A percentile compares a stretch with the other conserved stretches of the same genome.
These are phyloP conservation scores for Emydomyces testavorans DNA, from an alignment of 2,329 filamentous ascomycete genomes.

Conservation along the genomic window DNA sequence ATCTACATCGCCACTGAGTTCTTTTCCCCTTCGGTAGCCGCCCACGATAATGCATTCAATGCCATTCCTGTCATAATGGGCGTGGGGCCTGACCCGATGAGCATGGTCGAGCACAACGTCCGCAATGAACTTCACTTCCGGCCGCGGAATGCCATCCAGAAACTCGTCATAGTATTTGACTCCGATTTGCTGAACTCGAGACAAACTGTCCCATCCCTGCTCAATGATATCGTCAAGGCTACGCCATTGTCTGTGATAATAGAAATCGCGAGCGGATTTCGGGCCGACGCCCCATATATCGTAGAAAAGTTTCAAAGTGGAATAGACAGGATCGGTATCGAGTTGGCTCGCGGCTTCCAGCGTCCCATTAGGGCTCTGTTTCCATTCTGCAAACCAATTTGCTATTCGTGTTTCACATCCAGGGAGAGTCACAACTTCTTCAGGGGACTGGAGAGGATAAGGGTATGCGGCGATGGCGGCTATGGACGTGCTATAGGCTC, in stretches of 20 bases:
- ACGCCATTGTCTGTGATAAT: conserved; percentile 61
- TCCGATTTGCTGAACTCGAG: conserved; percentile 79
- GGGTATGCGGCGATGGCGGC: conserved; percentile 76
- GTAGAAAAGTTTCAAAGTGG: conserved; percentile 59
- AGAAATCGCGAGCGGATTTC: conserved; percentile 69
- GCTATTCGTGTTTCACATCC: conserved; percentile 74
- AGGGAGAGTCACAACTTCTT: conserved; percentile 48
- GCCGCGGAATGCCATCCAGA: conserved; percentile 54
- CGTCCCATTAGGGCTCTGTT: conserved; percentile 42
- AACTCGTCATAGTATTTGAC: conserved; percentile 92
- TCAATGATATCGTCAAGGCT: conserved; percentile 80
- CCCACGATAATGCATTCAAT: conserved; percentile 59
- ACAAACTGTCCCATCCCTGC: conserved; percentile 62
- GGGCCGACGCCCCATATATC: conserved; percentile 88
- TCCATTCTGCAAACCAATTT: conserved; percentile 65
- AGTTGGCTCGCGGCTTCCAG: conserved; percentile 55
- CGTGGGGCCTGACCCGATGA: conserved; percentile 45
- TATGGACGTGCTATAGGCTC: conserved; percentile 80
- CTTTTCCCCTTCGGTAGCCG: conserved; percentile 69
- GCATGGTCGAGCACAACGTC: conserved; percentile 55
- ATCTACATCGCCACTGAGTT: conserved; percentile 68
- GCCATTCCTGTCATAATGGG: conserved; percentile 27
- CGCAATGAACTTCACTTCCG: conserved; percentile 61
- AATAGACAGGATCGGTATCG: conserved; percentile 52
- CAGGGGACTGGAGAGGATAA: conserved; percentile 37